These are phyloP conservation scores for Delphinella strobiligena DNA, from an alignment of 2,329 filamentous ascomycete species.

Conservation along the genomic window DNA sequence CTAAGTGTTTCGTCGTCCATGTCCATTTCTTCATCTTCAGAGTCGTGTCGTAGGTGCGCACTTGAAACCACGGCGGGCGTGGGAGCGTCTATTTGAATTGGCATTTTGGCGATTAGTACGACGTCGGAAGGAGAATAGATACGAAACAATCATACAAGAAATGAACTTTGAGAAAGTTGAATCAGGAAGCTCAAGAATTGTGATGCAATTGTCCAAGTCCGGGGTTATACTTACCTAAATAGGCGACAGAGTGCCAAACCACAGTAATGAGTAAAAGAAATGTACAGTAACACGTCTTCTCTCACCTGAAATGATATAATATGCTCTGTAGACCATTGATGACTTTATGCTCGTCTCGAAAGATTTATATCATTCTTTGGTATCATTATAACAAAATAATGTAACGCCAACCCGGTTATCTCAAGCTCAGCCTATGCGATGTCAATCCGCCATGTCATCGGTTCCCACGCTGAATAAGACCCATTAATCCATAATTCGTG, in stretches of 20 bases:
- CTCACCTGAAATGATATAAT: too few species aligned
- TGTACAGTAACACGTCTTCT: too few species aligned
- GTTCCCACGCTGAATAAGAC: too few species aligned
- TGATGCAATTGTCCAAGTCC: not conserved
- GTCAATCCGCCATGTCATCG: too few species aligned
- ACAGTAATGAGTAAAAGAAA: too few species aligned
- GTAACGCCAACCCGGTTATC: too few species aligned
- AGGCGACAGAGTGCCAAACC: not conserved
- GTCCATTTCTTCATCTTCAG: constrained; percentile 27
- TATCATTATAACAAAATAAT: too few species aligned
- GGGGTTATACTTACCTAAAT: not conserved
- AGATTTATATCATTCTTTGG: too few species aligned
- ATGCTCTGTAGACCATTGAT: too few species aligned
- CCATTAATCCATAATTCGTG: not conserved
- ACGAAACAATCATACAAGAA: not conserved
- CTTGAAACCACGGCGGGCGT: constrained; percentile 24
- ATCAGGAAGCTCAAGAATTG: not conserved
- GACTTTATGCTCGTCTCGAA: too few species aligned
- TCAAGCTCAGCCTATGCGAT: too few species aligned
- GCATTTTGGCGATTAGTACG: constrained; percentile 30
- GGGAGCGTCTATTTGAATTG: constrained; percentile 47
- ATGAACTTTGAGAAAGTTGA: not conserved
- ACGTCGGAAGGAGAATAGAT: constrained; percentile 8
- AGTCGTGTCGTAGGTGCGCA: constrained; percentile 15
- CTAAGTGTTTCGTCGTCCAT: constrained; percentile 38